Conservation (phyloP, 2,329 filamentous ascomycete genomes). For the Sporothrix variecibatus region DNA sequence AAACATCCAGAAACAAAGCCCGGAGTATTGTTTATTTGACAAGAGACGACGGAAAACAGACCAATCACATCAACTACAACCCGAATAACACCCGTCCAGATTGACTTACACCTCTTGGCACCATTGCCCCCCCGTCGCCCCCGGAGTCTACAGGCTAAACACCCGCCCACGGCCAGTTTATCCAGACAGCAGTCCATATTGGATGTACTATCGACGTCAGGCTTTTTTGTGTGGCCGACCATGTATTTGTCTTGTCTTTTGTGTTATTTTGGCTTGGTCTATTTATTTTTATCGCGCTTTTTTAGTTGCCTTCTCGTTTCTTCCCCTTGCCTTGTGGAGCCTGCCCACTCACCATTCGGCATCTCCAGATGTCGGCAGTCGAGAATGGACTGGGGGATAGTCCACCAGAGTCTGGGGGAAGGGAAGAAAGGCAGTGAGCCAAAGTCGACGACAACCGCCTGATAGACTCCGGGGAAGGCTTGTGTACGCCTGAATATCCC, state of each 20-base stretch:
- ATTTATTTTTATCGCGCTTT: conserved; percentile 6
- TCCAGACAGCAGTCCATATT: background rate
- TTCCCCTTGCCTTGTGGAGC: background rate
- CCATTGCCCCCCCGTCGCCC: background rate
- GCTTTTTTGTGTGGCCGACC: background rate
- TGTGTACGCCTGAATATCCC: background rate
- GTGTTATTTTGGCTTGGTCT: background rate
- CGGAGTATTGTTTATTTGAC: background rate
- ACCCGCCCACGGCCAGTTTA: background rate
- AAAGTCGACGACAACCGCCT: background rate
- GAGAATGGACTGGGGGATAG: background rate
- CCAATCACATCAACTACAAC: background rate
- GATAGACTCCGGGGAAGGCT: background rate
- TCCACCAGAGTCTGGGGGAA: background rate
- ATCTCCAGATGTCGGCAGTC: conserved; percentile 22
- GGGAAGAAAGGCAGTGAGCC: background rate
- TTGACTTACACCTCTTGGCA: background rate
- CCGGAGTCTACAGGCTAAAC: background rate
- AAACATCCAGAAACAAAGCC: background rate
- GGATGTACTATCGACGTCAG: background rate
- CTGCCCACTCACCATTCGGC: conserved; percentile 5
- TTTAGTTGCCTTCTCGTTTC: too few species aligned
- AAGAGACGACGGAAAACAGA: background rate
- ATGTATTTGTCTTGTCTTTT: background rate
- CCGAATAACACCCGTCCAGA: background rate